phyloP scores from a whole-genome alignment of 179 eudicot genomes.

The Beta corolliflora region DNA sequence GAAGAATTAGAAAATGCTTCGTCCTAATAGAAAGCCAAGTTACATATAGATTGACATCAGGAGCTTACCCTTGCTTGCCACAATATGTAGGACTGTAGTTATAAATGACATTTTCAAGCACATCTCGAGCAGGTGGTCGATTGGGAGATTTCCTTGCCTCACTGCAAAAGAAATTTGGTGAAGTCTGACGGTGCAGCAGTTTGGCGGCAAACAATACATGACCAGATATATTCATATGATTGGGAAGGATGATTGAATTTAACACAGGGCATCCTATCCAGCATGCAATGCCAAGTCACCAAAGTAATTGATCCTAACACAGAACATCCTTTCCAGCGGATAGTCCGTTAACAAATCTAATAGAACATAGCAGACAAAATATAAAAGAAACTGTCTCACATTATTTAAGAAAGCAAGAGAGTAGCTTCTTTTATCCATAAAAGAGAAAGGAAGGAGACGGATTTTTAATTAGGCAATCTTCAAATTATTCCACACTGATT shows the following conservation, averaged over 20 bases:
- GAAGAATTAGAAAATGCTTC: constrained; percentile 2
- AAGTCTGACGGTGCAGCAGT: not conserved
- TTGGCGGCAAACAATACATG: not conserved
- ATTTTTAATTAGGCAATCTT: no score
- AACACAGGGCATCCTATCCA: not conserved
- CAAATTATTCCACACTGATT: no score
- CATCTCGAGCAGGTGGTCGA: constrained; percentile 56
- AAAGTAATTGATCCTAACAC: not conserved
- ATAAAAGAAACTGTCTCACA: no score
- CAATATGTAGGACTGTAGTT: constrained; percentile 86
- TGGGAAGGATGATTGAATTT: not conserved
- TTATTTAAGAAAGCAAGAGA: no score
- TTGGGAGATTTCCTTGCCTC: constrained; percentile 90
- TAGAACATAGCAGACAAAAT: no score
- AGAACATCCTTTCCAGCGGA: no score
- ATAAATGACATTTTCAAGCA: constrained; percentile 81
- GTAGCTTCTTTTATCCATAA: no score
- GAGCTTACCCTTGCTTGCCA: constrained; percentile 79
- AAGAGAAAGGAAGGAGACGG: no score
- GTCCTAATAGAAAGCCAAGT: not conserved
- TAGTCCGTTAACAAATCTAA: no score
- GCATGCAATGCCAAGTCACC: not conserved
- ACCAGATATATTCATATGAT: not conserved
- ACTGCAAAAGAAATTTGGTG: constrained; percentile 45
- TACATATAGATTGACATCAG: not conserved